Base-by-base conservation (phyloP, 805 yeast species). In the Ogataea paradorogensis region DNA sequence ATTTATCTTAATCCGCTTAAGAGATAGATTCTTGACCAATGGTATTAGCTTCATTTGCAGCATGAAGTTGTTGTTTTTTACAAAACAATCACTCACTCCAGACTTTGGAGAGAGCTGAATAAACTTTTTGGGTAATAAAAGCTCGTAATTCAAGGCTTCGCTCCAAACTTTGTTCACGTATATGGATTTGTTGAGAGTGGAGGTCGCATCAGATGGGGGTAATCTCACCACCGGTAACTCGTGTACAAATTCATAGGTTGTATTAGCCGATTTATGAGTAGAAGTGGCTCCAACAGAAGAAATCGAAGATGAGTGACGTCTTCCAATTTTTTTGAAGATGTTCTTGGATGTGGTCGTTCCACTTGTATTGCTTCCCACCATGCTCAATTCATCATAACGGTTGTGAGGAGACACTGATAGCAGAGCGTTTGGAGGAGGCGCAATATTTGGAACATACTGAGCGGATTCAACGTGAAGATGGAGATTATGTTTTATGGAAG, bases 101-200 rank as follows among this genome's bases (percentile, higher is more conserved):
- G 63, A 66, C 35, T 74, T 78, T 9, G 79, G 70, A 3, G 84
- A 84, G 33, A 84, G 61, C 1, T 84, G 69, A 9, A 84, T 76
- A 57, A 71, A 84, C 52, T 84, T 85, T 42, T 72, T 72, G 0
- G 90, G 89, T 43, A 85, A 72, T 0, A 88, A 74, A 11, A 85
- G 71, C 47, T 83, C 83, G 59, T 85, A 85, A 40, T 79, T 78
- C 26, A 85, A 61, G 0, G 87, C 59, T 40, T 83, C 81, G 50
- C 79, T 78, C 93, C 93, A 85, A 1, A 79, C 71, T 46, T 85
- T 70, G 56, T 82, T 83, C 25, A 85, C 87, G 57, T 80, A 84
- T 13, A 85, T 74, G 0, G 95, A 88, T 54, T 83, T 85, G 55
- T 84, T 82, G 5, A 78, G 67, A 7, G 76, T 73, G 3, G 78